phyloP scores from a whole-genome alignment of 169 alveolate genomes.

The Amoebophrya sp. region DNA sequence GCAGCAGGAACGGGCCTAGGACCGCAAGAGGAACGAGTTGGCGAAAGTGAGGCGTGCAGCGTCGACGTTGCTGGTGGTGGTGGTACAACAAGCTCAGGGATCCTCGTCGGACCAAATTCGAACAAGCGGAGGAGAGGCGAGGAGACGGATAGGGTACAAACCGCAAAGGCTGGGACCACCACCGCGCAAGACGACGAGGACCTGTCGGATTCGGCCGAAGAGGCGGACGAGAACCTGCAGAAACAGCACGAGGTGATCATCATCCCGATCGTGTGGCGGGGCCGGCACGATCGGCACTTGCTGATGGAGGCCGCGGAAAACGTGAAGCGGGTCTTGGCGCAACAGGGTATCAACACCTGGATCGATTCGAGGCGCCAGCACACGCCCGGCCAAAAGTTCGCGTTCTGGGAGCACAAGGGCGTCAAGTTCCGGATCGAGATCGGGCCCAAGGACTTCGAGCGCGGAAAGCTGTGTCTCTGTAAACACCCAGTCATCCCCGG shows the following conservation, averaged over 20 bases:
- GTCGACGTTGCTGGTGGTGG: too few species aligned
- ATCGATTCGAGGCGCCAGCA: not conserved
- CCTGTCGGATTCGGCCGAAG: too few species aligned
- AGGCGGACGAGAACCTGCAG: not conserved
- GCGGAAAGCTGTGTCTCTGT: not conserved
- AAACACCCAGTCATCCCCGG: not conserved
- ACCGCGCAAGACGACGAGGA: not conserved
- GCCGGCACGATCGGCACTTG: not conserved
- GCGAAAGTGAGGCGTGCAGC: not conserved
- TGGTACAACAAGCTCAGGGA: too few species aligned
- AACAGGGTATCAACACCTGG: not conserved
- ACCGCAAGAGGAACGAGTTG: not conserved
- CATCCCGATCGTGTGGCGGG: constrained; percentile 15
- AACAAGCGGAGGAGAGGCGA: too few species aligned
- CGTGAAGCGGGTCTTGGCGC: not conserved
- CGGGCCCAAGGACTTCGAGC: constrained; percentile 28
- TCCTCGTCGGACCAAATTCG: too few species aligned
- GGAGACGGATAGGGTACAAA: not conserved
- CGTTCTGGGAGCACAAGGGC: constrained; percentile 32
- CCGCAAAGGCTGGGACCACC: not conserved
- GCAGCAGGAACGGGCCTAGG: not conserved
- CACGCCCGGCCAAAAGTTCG: constrained; percentile 34
- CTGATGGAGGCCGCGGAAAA: not conserved
- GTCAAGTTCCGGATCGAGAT: constrained; percentile 27
- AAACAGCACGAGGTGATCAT: not conserved